Evolutionary conservation across 345 rosid species (phyloP), one percentile per base, ranked within the genome.

Genomic region (Turritis glabra): DNA sequence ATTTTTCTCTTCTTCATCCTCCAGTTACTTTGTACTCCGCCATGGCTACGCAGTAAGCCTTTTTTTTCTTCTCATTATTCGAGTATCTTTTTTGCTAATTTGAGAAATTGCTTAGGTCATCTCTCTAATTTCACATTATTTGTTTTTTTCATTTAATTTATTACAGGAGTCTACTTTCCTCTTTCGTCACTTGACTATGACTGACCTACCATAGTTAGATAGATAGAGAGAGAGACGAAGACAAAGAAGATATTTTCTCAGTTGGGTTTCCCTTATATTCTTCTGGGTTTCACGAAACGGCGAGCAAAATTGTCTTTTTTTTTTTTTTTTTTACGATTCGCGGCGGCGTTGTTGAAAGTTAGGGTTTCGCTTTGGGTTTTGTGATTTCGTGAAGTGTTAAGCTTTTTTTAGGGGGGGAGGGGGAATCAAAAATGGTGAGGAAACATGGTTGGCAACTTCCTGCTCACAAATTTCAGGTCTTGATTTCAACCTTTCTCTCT

Each of bases 361-460:
- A 82, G 85, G 77, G 83, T 77, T 83, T 78, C n/a, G 23, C 17
- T 71, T 77, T 64, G 50, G 71, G 53, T 60, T 69, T 78, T 72
- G 21, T n/a, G 33, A 52, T 48, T 48, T 17, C 17, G 29, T 9
- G 7, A 38, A 3, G 46, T 56, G 22, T 30, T 60, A 2, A 43
- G 75, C 13, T 59, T 43, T 52, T 15, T 32, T 32, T n/a, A n/a
- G n/a, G n/a, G n/a, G n/a, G n/a, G n/a, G n/a, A 0, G 55, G 19
- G 8, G 21, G 54, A 7, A 38, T 25, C 72, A 21, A 85, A 38
- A 48, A 91, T 94, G 98, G 93, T 80, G 88, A 88, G 98, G 81
- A 91, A 88, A 79, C 97, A 94, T 81, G 98, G 98, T 60, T 94
- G 97, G 98, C 93, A 94, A 73, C 85, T 94, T 8, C 98, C 98